Evolutionary conservation across 345 rosid species (phyloP), one percentile per base, ranked within the genome.

Genomic region (Corchorus capsularis): DNA sequence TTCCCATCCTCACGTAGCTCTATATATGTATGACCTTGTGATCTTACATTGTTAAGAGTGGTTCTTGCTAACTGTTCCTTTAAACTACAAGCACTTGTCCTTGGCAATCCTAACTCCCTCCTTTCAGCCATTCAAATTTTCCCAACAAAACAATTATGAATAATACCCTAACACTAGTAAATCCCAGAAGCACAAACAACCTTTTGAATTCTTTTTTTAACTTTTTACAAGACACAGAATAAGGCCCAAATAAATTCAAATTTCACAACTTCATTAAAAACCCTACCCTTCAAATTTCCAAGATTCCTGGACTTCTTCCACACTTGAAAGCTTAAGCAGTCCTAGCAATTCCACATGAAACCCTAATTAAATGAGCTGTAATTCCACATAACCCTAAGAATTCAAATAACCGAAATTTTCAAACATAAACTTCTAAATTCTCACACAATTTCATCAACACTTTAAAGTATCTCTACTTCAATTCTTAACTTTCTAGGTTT

Each of bases 1-100:
- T 89, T 93, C 45, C 94, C 91, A 80, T 96, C 94, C 75, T 91
- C 86, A 8, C 95, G 98, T 72, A 92, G 86, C 79, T 96, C 95
- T 46, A 93, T 85, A 68, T 90, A 96, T 0, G 90, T 81, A 72
- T 96, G 96, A 4, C 97, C 98, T 76, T 89, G 93, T 4, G 81
- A 75, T 77, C 95, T 88, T 72, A 91, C 85, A 69, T 75, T 88
- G 70, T 76, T 76, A 73, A 93, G 92, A 15, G 91, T 91, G 32
- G 86, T 86, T 82, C 90, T 89, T 4, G 92, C 93, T 14, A 87
- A 71, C 70, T 88, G 97, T 71, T 92, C 97, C 79, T 79, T 92
- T 70, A 91, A 81, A 77, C 86, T 90, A 73, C 73, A 43, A 19
- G 77, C 82, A 75, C 73, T 77, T 4, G 85, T 68, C 82, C 78